phyloP scores from a whole-genome alignment of 805 yeast species.

The Yamadazyma sp. region DNA sequence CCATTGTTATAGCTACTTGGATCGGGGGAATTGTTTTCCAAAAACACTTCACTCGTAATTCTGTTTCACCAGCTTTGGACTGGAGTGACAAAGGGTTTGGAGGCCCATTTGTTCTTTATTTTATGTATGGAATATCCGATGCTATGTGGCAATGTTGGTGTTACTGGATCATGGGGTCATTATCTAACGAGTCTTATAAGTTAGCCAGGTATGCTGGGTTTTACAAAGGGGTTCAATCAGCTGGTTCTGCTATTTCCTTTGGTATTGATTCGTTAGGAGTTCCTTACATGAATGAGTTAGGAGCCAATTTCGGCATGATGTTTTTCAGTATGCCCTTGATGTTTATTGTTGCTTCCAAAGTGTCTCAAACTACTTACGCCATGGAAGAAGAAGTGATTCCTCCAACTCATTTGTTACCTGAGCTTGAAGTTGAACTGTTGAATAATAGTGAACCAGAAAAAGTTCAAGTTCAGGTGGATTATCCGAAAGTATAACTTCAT shows the following conservation, averaged over 20 bases:
- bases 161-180: conserved; percentile 13
- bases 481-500: no score
- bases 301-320: conserved; percentile 12
- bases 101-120: conserved; percentile 55
- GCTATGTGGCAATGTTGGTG: conserved; percentile 28
- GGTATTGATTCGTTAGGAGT: conserved; percentile 14
- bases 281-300: conserved; percentile 10
- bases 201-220: conserved; percentile 14
- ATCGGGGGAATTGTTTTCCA: conserved; percentile 13
- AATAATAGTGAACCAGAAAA: no score
- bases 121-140: conserved; percentile 54
- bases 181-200: conserved; percentile 18
- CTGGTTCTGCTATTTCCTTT: conserved; percentile 16
- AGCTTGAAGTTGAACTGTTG: no score
- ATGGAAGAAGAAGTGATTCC: conserved; percentile 12
- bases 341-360: conserved; percentile 13
- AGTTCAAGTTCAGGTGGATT: no score
- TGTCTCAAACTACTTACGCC: conserved; percentile 14
- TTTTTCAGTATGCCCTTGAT: conserved; percentile 13
- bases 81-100: conserved; percentile 43
- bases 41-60: conserved; percentile 9
- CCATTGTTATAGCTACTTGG: conserved; percentile 12
- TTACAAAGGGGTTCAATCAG: conserved; percentile 14
- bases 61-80: conserved; percentile 37
- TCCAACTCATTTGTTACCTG: conserved; percentile 1